Evolutionary conservation across 2,329 filamentous ascomycete genomes (phyloP).

Genomic region (Hypoxylon sp.): DNA sequence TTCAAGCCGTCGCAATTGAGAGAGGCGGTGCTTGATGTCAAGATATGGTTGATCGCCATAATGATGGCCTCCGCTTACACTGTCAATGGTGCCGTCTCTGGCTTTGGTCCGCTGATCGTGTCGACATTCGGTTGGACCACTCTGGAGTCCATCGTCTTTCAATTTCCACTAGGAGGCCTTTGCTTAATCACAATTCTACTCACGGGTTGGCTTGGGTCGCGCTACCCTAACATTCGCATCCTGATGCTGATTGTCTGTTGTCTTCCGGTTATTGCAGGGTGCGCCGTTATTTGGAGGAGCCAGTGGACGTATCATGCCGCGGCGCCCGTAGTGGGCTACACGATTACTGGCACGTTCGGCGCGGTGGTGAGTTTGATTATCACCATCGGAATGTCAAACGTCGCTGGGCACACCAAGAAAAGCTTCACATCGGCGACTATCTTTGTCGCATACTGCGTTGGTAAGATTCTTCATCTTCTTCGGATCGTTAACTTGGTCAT

Average conservation of each 20-base stretch:
- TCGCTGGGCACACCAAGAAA: slow-evolving; percentile 84
- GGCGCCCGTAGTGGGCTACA: slow-evolving; percentile 78
- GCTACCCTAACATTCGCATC: slow-evolving; percentile 74
- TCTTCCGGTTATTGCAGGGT: slow-evolving; percentile 81
- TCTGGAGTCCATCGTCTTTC: slow-evolving; percentile 77
- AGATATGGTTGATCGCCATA: slow-evolving; percentile 74
- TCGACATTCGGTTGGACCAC: slow-evolving; percentile 77
- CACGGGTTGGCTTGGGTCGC: slow-evolving; percentile 74
- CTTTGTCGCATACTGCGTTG: slow-evolving; percentile 81
- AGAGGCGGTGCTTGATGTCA: slow-evolving; percentile 71
- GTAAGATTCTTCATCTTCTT: slow-evolving; percentile 34
- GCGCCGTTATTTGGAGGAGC: slow-evolving; percentile 80
- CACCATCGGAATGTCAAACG: slow-evolving; percentile 72
- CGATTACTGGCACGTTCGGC: slow-evolving; percentile 80
- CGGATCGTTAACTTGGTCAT: background rate
- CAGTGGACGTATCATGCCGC: slow-evolving; percentile 75
- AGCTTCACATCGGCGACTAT: slow-evolving; percentile 81
- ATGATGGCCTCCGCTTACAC: slow-evolving; percentile 81
- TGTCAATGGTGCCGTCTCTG: slow-evolving; percentile 78
- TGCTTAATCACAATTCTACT: slow-evolving; percentile 76
- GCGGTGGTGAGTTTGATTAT: slow-evolving; percentile 74
- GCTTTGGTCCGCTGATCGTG: slow-evolving; percentile 80
- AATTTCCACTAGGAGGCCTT: slow-evolving; percentile 81
- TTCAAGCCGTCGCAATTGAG: slow-evolving; percentile 72
- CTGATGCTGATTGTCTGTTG: slow-evolving; percentile 76